Base-by-base conservation (phyloP, 768 basidiomycete genomes). In the Megacollybia marginata region DNA sequence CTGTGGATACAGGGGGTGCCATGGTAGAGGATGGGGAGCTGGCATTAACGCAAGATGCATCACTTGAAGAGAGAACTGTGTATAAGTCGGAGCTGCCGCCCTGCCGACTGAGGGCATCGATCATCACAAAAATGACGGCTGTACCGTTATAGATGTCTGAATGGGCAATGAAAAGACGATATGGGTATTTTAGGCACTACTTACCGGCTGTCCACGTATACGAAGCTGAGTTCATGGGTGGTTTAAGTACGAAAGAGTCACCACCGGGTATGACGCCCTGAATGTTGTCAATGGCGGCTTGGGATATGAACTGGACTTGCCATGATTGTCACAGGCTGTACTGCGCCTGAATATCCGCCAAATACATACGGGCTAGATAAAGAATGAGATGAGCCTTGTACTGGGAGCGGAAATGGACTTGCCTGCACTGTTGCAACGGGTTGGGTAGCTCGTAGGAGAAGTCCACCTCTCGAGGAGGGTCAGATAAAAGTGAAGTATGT, bases 251-350 rank as follows among this genome's bases (percentile, higher is more conserved):
- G 48, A 84, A 69, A 1, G 68, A 57, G 36, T 72, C 66, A 10
- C 88, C 87, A 18, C 74, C 75, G 33, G 86, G 86, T 48, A 90
- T 78, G 31, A 82, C 62, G 19, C 74, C 84, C 78, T 85, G 49
- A 33, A 36, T 47, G n/a, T 52, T 34, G 54, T 33, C 35, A 9
- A 23, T 45, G 23, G 23, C 23, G 23, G 6, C 23, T 28, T 6
- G 23, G 6, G 4, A 28, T 3, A 36, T 23, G 16, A 33, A 7
- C 47, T 15, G 35, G 40, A 62, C 73, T 56, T 52, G 82, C 83
- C 48, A 68, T 61, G 23, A 84, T 73, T 5, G 75, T 76, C 23
- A 83, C 66, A 1, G 85, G 84, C 44, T 76, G 70, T 16, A 63
- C 49, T 3, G 82, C 83, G 5, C 51, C 57, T 13, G 50, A 31